These are phyloP conservation scores for Erythrobasidium hasegawianum DNA, from an alignment of 1,284 basidiomycete genomes.

Conservation along the genomic window DNA sequence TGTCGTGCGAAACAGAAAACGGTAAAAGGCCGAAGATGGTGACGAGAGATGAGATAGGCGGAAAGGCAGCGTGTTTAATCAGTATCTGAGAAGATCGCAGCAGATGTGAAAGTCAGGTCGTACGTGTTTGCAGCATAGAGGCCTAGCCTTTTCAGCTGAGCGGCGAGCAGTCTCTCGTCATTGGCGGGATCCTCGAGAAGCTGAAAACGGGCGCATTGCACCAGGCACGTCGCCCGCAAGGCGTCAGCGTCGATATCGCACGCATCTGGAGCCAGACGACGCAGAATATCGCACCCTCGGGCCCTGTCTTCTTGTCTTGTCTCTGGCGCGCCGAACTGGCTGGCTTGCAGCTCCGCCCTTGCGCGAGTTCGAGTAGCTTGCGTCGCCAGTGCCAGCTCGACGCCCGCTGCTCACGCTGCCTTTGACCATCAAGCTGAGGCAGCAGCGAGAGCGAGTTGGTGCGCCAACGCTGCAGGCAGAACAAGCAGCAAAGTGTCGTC, in stretches of 20 bases:
- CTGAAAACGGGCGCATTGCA: slow-evolving; percentile 23
- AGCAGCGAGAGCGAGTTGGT: too few species aligned
- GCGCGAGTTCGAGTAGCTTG: too few species aligned
- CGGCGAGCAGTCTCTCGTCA: slow-evolving; percentile 62
- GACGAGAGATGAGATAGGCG: slow-evolving; percentile 42
- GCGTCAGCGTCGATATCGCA: slow-evolving; percentile 6
- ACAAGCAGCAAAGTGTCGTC: too few species aligned
- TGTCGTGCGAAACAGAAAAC: not conserved
- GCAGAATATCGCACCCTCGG: slow-evolving; percentile 21
- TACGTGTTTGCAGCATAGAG: slow-evolving; percentile 62
- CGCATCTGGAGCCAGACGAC: too few species aligned
- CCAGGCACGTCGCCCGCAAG: not conserved
- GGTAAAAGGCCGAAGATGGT: slow-evolving; percentile 8
- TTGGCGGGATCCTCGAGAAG: slow-evolving; percentile 56
- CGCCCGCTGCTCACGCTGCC: too few species aligned
- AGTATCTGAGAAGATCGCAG: too few species aligned
- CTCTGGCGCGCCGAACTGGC: slow-evolving; percentile 19
- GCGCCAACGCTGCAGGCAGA: too few species aligned
- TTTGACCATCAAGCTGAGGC: too few species aligned
- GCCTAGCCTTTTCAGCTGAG: slow-evolving; percentile 67
- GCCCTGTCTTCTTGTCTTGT: slow-evolving; percentile 26
- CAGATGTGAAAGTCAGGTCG: slow-evolving; percentile 34
- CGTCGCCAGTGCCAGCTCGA: too few species aligned
- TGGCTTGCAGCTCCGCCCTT: too few species aligned
- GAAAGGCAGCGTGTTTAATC: slow-evolving; percentile 37